Conservation (phyloP, 1,139 yeast genomes). For the Candida gigantensis region DNA sequence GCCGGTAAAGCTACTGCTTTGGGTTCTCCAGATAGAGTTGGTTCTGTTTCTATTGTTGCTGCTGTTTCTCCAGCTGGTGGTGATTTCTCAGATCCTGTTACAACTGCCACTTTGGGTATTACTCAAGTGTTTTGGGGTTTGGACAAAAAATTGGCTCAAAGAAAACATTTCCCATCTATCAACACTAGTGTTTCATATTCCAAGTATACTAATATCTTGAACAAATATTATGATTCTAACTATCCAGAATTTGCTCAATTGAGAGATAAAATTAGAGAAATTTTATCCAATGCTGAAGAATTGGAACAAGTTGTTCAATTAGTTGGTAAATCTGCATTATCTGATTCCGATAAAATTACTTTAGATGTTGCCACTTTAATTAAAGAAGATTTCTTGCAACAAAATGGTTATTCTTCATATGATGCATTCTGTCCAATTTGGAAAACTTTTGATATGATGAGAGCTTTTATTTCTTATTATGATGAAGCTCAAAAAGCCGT, state of each 20-base stretch:
- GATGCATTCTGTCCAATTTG: constrained; percentile 99
- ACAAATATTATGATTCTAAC: constrained; percentile 80
- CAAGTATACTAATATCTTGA: constrained; percentile 85
- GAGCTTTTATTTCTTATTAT: constrained; percentile 83
- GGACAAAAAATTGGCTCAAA: constrained; percentile 97
- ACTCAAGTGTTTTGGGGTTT: constrained; percentile 99
- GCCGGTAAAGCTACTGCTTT: constrained; percentile 96
- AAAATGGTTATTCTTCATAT: constrained; percentile 96
- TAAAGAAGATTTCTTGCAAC: constrained; percentile 98
- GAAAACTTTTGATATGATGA: constrained; percentile 99
- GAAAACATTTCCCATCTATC: constrained; percentile 99
- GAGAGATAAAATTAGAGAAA: constrained; percentile 91
- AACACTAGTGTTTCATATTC: constrained; percentile 96
- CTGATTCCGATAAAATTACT: constrained; percentile 95
- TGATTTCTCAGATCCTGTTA: constrained; percentile 99
- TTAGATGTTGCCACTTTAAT: constrained; percentile 88
- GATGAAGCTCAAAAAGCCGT: constrained; percentile 98
- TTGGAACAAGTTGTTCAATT: constrained; percentile 98
- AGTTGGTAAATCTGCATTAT: constrained; percentile 96
- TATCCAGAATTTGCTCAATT: constrained; percentile 89
- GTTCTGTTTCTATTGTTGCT: constrained; percentile 98
- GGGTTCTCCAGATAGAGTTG: constrained; percentile 95
- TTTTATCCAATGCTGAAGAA: constrained; percentile 94
- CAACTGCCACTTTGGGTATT: constrained; percentile 96
- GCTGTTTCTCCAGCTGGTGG: constrained; percentile 99